Base-by-base conservation (phyloP, 805 yeast species). In the Candida multigemmis region DNA sequence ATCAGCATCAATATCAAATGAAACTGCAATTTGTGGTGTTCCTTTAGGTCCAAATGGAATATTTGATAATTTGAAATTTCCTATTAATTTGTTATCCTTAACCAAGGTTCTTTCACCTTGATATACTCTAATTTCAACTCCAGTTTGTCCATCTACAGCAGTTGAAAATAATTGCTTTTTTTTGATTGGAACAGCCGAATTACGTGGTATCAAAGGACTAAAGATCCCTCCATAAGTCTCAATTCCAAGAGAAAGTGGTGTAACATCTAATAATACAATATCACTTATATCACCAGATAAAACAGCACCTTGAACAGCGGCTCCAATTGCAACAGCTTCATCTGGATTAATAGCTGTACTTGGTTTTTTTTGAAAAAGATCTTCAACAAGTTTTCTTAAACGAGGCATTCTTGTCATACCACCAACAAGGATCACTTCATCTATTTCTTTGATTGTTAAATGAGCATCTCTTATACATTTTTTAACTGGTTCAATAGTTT, bases 351-450 rank as follows among this genome's bases (percentile, higher is more conserved):
- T 83, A 12, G 73, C 68, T 22, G 79, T 74, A 28, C 76, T 77
- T 21, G 89, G 87, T 34, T 67, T 62, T 46, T 69, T 76, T 18
- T 68, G 64, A 46, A 82, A 80, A 10, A 77, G 37, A 7, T 60
- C 58, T 35, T 63, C 68, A 12, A 82, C 89, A 6, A 74, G 61
- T 20, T 64, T 65, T 34, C 85, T 60, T 33, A 82, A 73, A 53
- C 74, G 76, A 30, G 93, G 93, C 94, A 82, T 82, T 53, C 93
- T 63, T 4, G 94, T 81, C 93, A 82, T 82, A 37, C 94, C 94
- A 32, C 94, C 94, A 21, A 82, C 93, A 22, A 82, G 48, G 23
- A 82, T 71, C 16, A 82, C 74, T 48, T 82, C 86, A 44, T 81
- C 82, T 25, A 81, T 65, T 19, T 80, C 84, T 18, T 68, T 65